Conservation (phyloP, 148 eudicot genomes). For the Fagopyrum tataricum region DNA sequence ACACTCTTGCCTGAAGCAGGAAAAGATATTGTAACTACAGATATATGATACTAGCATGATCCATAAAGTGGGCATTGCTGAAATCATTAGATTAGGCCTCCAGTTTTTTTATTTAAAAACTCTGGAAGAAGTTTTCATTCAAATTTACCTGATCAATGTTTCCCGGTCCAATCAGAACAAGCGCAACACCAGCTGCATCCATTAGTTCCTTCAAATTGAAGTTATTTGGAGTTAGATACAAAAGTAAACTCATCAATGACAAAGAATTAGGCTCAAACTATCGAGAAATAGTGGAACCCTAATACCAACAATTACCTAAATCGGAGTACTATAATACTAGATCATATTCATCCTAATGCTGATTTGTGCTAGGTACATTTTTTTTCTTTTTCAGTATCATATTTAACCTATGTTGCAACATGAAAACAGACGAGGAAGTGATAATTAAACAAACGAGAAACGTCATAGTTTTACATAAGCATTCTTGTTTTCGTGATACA, state of each 20-base stretch:
- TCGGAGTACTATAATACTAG: background rate
- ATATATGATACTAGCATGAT: background rate
- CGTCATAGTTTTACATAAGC: no score
- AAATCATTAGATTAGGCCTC: background rate
- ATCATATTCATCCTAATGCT: background rate
- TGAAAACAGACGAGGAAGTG: no score
- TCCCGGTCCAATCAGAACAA: conserved; percentile 93
- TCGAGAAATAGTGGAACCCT: background rate
- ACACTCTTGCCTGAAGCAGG: conserved; percentile 59
- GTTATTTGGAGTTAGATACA: background rate
- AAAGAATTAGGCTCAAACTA: background rate
- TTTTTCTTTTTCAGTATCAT: no score
- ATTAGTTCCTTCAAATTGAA: conserved; percentile 49
- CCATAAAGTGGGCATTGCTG: background rate
- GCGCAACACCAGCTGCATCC: conserved; percentile 87
- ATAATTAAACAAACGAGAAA: no score
- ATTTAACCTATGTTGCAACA: no score
- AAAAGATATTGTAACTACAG: background rate
- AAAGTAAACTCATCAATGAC: background rate
- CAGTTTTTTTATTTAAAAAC: no score
- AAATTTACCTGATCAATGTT: conserved; percentile 68
- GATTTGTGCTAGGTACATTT: background rate
- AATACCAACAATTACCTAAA: background rate
- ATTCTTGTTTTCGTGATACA: no score
- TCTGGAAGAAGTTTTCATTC: background rate